Base-by-base conservation (phyloP, 345 rosid genomes). In the Turritis glabra region DNA sequence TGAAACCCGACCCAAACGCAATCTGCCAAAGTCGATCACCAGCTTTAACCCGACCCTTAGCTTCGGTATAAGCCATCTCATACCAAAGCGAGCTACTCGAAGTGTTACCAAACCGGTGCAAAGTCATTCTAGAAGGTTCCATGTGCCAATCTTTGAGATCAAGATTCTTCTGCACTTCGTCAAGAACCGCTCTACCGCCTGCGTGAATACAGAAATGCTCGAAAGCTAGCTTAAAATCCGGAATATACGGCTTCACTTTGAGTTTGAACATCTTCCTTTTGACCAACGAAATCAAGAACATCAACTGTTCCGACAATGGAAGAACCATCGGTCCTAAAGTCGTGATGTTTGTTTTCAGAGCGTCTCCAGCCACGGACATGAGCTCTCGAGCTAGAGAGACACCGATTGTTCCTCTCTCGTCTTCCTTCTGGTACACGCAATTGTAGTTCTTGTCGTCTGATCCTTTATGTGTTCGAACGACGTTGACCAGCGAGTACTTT, bases 61-160 rank as follows among this genome's bases (percentile, higher is more conserved):
- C 97, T 74, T 93, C 97, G n/a, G 89, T 81, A 47, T 93, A 89
- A 40, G 96, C 96, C 79, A 93, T 50, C 69, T 91, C 98, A 57
- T 93, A 93, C 98, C 98, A 93, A 17, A 93, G 76, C 5, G 98
- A 91, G 73, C 97, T 91, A 75, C 96, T 89, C 3, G 98, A 93
- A 14, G 97, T 91, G 66, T 91, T 93, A 10, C 98, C 98, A 58
- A 91, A 93, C 10, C 98, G 74, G 80, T 91, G 89, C 22, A 93
- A 85, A 40, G 92, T 89, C 97, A 89, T 93, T 47, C 92, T 85
- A 7, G 98, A 93, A 3, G 98, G 97, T 74, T 93, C 97, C 97
- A 93, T 85, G 57, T 93, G 97, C 90, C 92, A 89, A 5, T 87
- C 95, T 64, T 80, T 82, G 15, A 92, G 91, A 32, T 77, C 77